Conservation (phyloP, 108 stramenopile genomes). For the Nitzschia putrida region DNA sequence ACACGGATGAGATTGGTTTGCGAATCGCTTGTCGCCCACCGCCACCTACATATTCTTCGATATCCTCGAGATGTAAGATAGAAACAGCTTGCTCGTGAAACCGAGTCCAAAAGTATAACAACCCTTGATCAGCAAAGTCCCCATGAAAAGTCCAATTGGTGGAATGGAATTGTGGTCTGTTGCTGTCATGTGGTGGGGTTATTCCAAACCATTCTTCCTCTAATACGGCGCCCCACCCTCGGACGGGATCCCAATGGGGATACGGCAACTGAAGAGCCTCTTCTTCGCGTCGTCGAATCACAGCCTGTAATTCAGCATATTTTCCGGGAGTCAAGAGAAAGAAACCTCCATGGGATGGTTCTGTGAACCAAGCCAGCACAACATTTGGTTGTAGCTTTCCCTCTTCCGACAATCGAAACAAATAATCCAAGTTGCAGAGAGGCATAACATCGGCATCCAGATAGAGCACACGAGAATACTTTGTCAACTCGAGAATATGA, state of each 20-base stretch:
- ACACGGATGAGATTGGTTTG: not conserved
- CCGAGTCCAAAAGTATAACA: slow-evolving; percentile 55
- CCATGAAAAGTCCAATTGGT: slow-evolving; percentile 51
- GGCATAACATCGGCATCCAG: slow-evolving; percentile 66
- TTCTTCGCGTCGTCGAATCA: slow-evolving; percentile 26
- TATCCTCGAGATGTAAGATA: slow-evolving; percentile 24
- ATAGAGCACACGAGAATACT: slow-evolving; percentile 57
- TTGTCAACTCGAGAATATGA: slow-evolving; percentile 43
- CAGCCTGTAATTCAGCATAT: slow-evolving; percentile 24
- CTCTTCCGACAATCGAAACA: slow-evolving; percentile 38
- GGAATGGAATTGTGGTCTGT: slow-evolving; percentile 2
- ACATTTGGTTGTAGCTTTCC: slow-evolving; percentile 27
- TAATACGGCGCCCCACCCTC: slow-evolving; percentile 39
- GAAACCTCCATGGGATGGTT: slow-evolving; percentile 51
- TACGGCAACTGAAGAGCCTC: slow-evolving; percentile 29
- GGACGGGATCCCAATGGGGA: slow-evolving; percentile 37
- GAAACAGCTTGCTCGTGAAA: slow-evolving; percentile 44
- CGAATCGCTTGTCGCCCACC: not conserved
- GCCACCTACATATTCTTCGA: slow-evolving; percentile 20
- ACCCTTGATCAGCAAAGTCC: slow-evolving; percentile 53
- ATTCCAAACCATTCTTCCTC: slow-evolving; percentile 21
- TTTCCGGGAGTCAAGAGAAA: slow-evolving; percentile 43
- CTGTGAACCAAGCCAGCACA: slow-evolving; percentile 30
- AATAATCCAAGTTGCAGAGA: slow-evolving; percentile 53
- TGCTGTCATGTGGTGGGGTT: slow-evolving; percentile 17